phyloP scores from a whole-genome alignment of 176 grass and related monocot genomes.

The Avena sativa region DNA sequence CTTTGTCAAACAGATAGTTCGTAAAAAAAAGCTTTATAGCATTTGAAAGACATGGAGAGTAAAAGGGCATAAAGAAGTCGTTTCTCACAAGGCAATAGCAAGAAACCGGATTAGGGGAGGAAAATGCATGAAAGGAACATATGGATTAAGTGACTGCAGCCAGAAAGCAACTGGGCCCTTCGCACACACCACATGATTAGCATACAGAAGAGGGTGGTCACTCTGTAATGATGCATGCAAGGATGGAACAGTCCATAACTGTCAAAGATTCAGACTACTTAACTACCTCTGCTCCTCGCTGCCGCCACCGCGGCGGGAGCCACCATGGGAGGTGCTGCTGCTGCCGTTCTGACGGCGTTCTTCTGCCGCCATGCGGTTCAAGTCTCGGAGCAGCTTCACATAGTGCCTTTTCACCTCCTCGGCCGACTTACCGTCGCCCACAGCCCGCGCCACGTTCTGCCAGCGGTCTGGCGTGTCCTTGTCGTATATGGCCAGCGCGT shows the following conservation, averaged over 20 bases:
- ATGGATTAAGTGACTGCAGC: background rate
- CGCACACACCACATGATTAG: background rate
- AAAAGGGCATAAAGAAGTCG: background rate
- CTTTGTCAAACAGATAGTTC: too few relatives aligned
- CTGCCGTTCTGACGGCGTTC: background rate
- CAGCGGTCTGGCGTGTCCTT: constrained; percentile 58
- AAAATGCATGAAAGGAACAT: background rate
- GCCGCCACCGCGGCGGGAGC: background rate
- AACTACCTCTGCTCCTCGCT: constrained; percentile 3
- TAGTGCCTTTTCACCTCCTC: constrained; percentile 50
- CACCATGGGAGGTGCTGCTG: background rate
- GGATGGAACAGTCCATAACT: background rate
- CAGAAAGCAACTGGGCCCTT: background rate
- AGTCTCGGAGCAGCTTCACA: background rate
- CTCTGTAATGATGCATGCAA: background rate
- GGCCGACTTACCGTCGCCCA: constrained; percentile 26
- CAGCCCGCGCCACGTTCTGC: constrained; percentile 62
- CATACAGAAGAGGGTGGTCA: background rate
- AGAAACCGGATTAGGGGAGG: background rate
- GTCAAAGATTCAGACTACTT: constrained; percentile 12
- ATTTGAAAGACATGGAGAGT: background rate
- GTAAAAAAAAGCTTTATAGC: too few relatives aligned
- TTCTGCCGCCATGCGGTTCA: background rate
- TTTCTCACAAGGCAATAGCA: background rate
- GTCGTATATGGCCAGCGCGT: constrained; percentile 53